Conservation (phyloP, 2,329 filamentous ascomycete species). For the Sporothrix protearum region DNA sequence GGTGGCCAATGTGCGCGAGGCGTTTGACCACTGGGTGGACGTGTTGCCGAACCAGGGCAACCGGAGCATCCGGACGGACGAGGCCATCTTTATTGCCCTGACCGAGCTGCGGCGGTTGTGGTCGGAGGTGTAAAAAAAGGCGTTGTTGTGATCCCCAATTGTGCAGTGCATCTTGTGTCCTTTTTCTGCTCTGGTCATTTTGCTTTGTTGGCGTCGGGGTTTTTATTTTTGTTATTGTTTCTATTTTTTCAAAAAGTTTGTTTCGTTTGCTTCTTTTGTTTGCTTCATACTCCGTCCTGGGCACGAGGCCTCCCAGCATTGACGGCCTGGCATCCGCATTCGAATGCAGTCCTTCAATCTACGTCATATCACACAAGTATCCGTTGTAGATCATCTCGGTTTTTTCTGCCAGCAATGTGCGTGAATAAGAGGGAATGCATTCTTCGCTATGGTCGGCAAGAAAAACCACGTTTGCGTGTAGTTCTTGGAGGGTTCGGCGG, state of each 20-base stretch:
- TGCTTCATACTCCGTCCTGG: no score
- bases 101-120: constrained; percentile 62
- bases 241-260: no score
- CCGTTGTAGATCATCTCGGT: not conserved
- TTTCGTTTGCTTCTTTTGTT: no score
- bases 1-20: constrained; percentile 60
- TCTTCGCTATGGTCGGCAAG: constrained; percentile 7
- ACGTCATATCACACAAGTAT: not conserved
- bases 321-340: no score
- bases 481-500: not conserved
- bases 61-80: constrained; percentile 77
- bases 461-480: not conserved
- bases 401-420: not conserved
- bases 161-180: no score
- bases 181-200: not conserved
- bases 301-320: no score
- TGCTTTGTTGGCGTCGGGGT: no score
- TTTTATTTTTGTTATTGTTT: no score
- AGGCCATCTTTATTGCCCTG: constrained; percentile 74
- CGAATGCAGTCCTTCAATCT: not conserved
- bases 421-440: not conserved
- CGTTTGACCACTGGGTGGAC: constrained; percentile 85
- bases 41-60: constrained; percentile 76
- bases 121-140: constrained; percentile 36
- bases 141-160: constrained; percentile 27